Evolutionary conservation across 257 asterid species (phyloP), one percentile per base, ranked within the genome.

Genomic region (Paulownia fortunei): DNA sequence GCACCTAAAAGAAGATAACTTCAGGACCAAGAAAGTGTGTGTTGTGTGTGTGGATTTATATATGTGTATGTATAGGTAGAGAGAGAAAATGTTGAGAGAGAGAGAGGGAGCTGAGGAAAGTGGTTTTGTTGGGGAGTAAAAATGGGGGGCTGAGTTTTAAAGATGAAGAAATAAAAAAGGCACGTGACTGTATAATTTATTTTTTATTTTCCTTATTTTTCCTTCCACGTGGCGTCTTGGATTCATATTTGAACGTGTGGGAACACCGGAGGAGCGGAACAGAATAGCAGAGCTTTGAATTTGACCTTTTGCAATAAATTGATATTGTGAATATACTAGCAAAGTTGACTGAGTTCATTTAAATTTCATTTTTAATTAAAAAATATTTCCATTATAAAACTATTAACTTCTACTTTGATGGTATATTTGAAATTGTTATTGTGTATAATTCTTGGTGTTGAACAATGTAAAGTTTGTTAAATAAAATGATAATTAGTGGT

Each of bases 131-230:
- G 81, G 41, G 64, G 71, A 64, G 11, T 41, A 51, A 72, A 76
- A 79, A 78, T 72, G 84, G 82, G 74, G 76, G 84, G 86, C 86
- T 59, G 74, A 76, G 77, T 79, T 85, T 79, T 79, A 82, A 82
- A 82, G 84, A 75, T 7, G 82, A 75, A 36, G 79, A 69, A 77
- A 73, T 24, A 51, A 75, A 61, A 61, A 32, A 55, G 73, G 81
- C 88, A 85, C 82, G 86, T 82, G n/a, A n/a, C 60, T n/a, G 30
- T 15, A 74, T 68, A 68, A 69, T 55, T 52, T 76, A 10, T 6
- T 24, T 37, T 37, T 34, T 13, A 18, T 44, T 39, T 52, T 59
- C 60, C 5, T 6, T 3, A 3, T 51, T 69, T 39, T 21, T 55
- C 5, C 39, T 6, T 36, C 71, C 55, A 77, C 63, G 76, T 77